Conservation (phyloP, 352 stramenopile genomes). For the Phytophthora pluvialis region DNA sequence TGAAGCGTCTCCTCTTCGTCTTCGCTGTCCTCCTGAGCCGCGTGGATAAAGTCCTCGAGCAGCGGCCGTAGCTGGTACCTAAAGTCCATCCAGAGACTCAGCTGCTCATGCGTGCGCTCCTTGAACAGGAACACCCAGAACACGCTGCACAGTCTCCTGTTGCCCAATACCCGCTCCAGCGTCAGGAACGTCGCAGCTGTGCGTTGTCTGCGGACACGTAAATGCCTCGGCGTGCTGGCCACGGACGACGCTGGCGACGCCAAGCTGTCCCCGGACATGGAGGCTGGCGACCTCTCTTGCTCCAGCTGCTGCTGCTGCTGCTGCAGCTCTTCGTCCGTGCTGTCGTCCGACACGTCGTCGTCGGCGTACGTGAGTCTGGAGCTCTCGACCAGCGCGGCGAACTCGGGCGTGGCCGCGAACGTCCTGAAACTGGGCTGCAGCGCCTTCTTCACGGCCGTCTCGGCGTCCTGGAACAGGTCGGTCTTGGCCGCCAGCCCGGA, state of each 20-base stretch:
- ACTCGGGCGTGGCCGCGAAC: constrained; percentile 67
- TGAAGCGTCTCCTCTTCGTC: constrained; percentile 35
- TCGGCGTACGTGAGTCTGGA: constrained; percentile 59
- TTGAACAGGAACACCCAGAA: constrained; percentile 91
- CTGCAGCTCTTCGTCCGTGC: constrained; percentile 29
- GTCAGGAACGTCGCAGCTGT: constrained; percentile 64
- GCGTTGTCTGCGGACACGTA: constrained; percentile 27
- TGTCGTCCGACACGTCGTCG: constrained; percentile 19
- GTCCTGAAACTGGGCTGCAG: constrained; percentile 74
- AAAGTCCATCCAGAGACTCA: constrained; percentile 89
- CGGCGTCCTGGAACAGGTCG: constrained; percentile 81
- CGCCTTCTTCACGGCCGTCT: constrained; percentile 72
- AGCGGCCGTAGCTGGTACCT: constrained; percentile 73
- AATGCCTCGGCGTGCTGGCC: constrained; percentile 26
- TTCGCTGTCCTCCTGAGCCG: constrained; percentile 42
- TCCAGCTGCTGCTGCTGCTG: constrained; percentile 2
- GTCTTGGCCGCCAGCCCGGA: constrained; percentile 72
- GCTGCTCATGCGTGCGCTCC: constrained; percentile 77
- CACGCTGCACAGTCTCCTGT: constrained; percentile 81
- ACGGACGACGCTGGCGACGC: constrained; percentile 22
- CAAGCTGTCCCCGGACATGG: constrained; percentile 7
- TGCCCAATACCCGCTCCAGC: constrained; percentile 73
- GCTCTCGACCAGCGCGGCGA: constrained; percentile 57
- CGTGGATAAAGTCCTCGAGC: constrained; percentile 60
- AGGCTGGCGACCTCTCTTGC: constrained; percentile 16